A percentile compares a stretch with the other conserved stretches of the same genome.
Evolutionary conservation across 352 stramenopile species (phyloP).

Genomic region (Globisporangium apiculatum): DNA sequence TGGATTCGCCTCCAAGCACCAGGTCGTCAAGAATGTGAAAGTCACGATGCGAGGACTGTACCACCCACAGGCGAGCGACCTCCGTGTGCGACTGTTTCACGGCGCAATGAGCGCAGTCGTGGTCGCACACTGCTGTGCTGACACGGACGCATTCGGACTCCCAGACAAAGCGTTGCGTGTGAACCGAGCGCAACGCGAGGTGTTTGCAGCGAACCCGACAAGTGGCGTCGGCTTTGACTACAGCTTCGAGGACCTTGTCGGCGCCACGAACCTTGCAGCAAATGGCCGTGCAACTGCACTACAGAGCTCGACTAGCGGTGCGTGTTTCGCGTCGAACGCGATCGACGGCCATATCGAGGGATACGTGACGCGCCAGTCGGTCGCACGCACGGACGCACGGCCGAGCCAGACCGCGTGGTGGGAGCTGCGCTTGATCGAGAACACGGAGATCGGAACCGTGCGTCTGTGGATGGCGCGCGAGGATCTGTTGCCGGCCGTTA

Average conservation of each 20-base stretch:
- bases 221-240: conserved; percentile 72
- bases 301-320: conserved; percentile 61
- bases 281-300: conserved; percentile 40
- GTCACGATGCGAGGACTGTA: conserved; percentile 57
- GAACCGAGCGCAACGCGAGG: conserved; percentile 35
- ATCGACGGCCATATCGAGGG: conserved; percentile 56
- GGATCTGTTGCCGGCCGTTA: conserved; percentile 14
- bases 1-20: conserved; percentile 49
- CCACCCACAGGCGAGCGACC: conserved; percentile 49
- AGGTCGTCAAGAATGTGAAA: conserved; percentile 40
- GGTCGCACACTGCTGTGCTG: conserved; percentile 35
- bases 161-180: conserved; percentile 31
- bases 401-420: conserved; percentile 45
- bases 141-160: conserved; percentile 32
- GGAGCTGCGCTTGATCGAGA: conserved; percentile 48
- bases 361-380: conserved; percentile 30
- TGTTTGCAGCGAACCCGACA: conserved; percentile 35
- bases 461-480: conserved; percentile 39
- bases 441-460: conserved; percentile 43
- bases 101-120: conserved; percentile 25
- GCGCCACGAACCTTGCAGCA: conserved; percentile 40
- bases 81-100: conserved; percentile 48
- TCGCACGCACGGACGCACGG: conserved; percentile 36
- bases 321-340: conserved; percentile 43
- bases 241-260: conserved; percentile 45